Conservation (phyloP, 202 grass and related monocot species). For the Dendrocalamus latiflorus region DNA sequence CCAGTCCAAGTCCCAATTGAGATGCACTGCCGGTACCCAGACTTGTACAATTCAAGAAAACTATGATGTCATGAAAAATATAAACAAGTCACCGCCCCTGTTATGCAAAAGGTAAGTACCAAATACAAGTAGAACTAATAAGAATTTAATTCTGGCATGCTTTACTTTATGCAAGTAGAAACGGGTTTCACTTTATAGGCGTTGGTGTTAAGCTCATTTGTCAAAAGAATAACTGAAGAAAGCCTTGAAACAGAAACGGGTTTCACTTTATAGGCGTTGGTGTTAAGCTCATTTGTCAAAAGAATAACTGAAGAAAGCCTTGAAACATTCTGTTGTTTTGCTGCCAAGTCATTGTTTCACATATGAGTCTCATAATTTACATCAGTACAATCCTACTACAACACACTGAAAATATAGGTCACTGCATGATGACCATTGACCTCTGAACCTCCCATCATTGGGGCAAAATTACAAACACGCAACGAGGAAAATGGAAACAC, state of each 20-base stretch:
- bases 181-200: background rate
- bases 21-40: background rate
- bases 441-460: background rate
- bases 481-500: conserved; percentile 18
- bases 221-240: background rate
- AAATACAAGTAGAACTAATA: background rate
- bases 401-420: background rate
- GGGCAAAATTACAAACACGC: conserved; percentile 1
- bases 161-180: background rate
- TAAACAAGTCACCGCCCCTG: background rate
- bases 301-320: background rate
- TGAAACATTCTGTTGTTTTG: background rate
- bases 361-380: conserved; percentile 30
- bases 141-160: background rate
- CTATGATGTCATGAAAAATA: background rate
- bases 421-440: background rate
- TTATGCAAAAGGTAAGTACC: background rate
- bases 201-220: background rate
- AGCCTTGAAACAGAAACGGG: background rate
- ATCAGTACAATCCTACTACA: conserved; percentile 19
- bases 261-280: background rate
- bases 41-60: background rate
- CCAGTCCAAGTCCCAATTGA: background rate
- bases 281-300: background rate
- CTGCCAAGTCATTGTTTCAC: conserved; percentile 9